These are phyloP conservation scores for Eucalyptus brandiana DNA, from an alignment of 345 rosid genomes.

Conservation along the genomic window DNA sequence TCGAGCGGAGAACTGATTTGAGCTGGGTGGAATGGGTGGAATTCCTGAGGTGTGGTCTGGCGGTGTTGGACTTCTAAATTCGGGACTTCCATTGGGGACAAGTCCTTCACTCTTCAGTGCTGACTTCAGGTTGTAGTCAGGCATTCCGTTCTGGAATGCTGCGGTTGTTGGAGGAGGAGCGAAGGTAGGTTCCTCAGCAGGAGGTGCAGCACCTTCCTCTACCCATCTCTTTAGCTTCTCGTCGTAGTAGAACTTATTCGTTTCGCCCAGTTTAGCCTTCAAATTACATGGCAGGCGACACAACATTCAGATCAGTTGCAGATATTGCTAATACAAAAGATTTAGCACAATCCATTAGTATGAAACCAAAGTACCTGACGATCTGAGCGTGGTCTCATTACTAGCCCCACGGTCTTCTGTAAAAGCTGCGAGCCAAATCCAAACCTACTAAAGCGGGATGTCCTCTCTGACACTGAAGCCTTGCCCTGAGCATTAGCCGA, in stretches of 20 bases:
- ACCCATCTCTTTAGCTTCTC: constrained; percentile 98
- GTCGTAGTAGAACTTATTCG: constrained; percentile 81
- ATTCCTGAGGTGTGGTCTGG: constrained; percentile 52
- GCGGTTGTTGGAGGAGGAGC: constrained; percentile 86
- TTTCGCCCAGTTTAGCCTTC: constrained; percentile 91
- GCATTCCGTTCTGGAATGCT: constrained; percentile 50
- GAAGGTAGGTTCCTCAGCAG: constrained; percentile 69
- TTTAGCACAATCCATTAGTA: neutral
- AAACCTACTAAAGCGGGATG: constrained; percentile 75
- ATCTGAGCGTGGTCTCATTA: constrained; percentile 63
- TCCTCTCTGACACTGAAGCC: constrained; percentile 28
- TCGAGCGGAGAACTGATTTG: constrained; percentile 90
- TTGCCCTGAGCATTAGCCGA: constrained; percentile 44
- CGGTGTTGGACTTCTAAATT: constrained; percentile 24
- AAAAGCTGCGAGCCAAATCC: constrained; percentile 70
- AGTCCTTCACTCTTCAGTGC: constrained; percentile 40
- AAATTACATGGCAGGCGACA: neutral
- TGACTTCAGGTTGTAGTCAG: constrained; percentile 55
- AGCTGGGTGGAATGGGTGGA: constrained; percentile 69
- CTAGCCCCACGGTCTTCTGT: constrained; percentile 80
- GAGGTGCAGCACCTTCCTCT: constrained; percentile 88
- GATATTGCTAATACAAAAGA: neutral
- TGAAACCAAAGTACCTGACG: constrained; percentile 42
- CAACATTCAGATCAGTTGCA: neutral
- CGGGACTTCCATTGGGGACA: constrained; percentile 38